Evolutionary conservation across 2,329 filamentous ascomycete species (phyloP).

Genomic region (Diaporthe vaccinii): DNA sequence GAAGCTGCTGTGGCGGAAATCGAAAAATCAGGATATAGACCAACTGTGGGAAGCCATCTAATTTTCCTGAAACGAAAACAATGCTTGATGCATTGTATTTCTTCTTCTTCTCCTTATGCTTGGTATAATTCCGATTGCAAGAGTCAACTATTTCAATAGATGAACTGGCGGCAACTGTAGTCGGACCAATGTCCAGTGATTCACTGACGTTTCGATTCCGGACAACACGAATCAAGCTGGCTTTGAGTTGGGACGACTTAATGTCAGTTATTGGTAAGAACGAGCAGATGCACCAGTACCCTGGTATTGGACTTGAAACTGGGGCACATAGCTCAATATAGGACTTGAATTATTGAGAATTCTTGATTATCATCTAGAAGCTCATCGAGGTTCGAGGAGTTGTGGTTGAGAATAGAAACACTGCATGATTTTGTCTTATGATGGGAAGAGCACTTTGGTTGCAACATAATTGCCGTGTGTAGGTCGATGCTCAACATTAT

Average conservation of each 20-base stretch:
- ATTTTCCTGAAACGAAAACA: not conserved
- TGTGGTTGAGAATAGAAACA: not conserved
- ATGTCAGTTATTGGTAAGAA: not conserved
- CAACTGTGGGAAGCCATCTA: not conserved
- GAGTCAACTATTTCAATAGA: not conserved
- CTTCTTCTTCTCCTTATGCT: not conserved
- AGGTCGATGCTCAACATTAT: not conserved
- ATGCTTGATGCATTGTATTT: not conserved
- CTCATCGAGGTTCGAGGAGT: not conserved
- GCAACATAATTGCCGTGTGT: not conserved
- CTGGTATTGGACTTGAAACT: not conserved
- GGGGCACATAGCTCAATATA: not conserved
- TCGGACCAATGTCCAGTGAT: not conserved
- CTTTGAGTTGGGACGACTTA: not conserved
- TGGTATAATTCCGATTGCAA: not conserved
- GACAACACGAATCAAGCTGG: not conserved
- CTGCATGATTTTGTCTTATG: not conserved
- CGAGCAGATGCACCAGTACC: not conserved
- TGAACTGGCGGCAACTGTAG: not conserved
- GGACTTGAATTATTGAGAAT: too few species aligned
- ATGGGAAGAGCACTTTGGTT: not conserved
- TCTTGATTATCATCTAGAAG: not conserved
- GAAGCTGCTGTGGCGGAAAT: not conserved
- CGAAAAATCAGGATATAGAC: not conserved
- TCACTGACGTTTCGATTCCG: not conserved